Evolutionary conservation across 805 yeast genomes (phyloP), one percentile per base, ranked within the genome.

Genomic region (Vanderwaltozyma yarrowii): DNA sequence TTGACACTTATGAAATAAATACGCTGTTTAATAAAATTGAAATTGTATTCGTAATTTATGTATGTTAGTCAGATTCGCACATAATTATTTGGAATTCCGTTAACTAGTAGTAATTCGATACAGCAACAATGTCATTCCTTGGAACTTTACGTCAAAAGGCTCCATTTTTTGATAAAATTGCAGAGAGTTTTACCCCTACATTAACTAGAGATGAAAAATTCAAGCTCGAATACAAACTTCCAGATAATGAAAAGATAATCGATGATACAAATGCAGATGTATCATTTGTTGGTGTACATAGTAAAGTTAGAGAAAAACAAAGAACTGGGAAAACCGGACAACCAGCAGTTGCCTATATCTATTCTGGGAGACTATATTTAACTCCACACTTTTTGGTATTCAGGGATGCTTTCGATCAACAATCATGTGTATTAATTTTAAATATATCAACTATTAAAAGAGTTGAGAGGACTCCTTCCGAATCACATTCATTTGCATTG

Each of bases 391-490:
- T 76, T 53, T 55, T 92, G 27, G 74, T 83, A 17, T 89, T 88
- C 52, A 69, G 74, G 42, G 86, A 84, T 48, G 70, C 74, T 6
- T 76, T 75, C 48, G 94, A 86, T 49, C 69, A 70, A 33, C 69
- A 76, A 39, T 72, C 77, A 32, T 81, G 92, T 54, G 70, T 75
- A 5, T 73, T 89, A 51, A 70, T 70, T 3, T 49, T 89, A 21
- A 92, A 89, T 44, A 61, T 92, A 30, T 75, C 88, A 2, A 75
- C 95, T 1, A 64, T 92, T 28, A 78, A 81, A 51, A 78, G 86
- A 44, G 94, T 92, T 14, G 96, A 89, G 55, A 69, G 96, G 37
- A 70, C 86, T 16, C 94, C 94, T 10, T 70, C 85, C 1, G 70
- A 77, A 39, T 69, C 83, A 1, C 82, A 78, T 54, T 78, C 83